Base-by-base conservation (phyloP, 805 yeast genomes). In the Wickerhamomyces canadensis region DNA sequence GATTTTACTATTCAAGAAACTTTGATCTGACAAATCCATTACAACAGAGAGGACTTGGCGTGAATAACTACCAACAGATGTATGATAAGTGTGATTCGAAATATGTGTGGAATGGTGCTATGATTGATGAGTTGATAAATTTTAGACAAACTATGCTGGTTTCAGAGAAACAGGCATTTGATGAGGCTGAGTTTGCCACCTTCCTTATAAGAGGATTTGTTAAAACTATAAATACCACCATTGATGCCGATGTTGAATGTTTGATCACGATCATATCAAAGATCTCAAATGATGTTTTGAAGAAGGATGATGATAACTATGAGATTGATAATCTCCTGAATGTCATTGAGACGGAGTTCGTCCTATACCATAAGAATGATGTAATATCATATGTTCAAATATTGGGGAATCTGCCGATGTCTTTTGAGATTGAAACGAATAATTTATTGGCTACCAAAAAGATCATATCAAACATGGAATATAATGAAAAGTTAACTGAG, bases 201-300 rank as follows among this genome's bases (percentile, higher is more conserved):
- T 80, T 95, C 5, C 81, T 83, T 5, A 84, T 93, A 31, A 67
- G 98, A 48, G 99, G 99, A 0, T 93, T 85, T 65, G 95, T 95
- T 3, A 84, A 84, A 44, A 84, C 96, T 0, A 49, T 60, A 9
- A 58, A 60, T 27, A 58, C 71, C 1, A 41, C 29, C 1, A 33
- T 52, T 5, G 45, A 42, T 23, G 44, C 30, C 7, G 15, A 41
- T 17, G 51, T 51, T 17, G 60, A 56, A 31, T 43, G 52, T 1
- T 54, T 77, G 4, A 64, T 89, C 34, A 84, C 98, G 0, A 68
- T 93, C 8, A 78, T 93, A 15, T 86, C 97, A 2, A 82, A 91
- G 47, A 94, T 88, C 45, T 85, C 95, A 0, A 85, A 95, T 73
- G 84, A 29, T 29, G 10, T 21, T 21, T 11, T 12, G 15, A 29